Conservation (phyloP, 2,329 filamentous ascomycete genomes). For the Neurospora sp. region DNA sequence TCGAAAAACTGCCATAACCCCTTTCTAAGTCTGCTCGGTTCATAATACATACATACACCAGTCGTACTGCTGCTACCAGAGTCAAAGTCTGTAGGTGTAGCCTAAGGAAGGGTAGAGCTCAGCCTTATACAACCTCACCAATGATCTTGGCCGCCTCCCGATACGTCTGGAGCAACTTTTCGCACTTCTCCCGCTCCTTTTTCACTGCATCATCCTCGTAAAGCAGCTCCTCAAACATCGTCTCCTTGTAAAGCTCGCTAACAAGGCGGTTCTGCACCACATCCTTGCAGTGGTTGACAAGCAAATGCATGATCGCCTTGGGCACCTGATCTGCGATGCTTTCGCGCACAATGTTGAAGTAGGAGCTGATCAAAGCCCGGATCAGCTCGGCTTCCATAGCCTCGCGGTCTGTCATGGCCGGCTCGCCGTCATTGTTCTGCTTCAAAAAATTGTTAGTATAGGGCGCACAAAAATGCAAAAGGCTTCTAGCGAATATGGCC, state of each 20-base stretch:
- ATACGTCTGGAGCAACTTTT: conserved; percentile 90
- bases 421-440: conserved; percentile 57
- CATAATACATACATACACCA: neutral
- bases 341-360: conserved; percentile 98
- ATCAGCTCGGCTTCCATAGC: conserved; percentile 97
- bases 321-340: conserved; percentile 98
- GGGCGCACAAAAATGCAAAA: conserved; percentile 12
- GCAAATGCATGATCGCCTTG: conserved; percentile 96
- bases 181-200: conserved; percentile 96
- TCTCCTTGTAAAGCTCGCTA: conserved; percentile 88
- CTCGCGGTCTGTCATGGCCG: conserved; percentile 87
- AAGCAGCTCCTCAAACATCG: conserved; percentile 80
- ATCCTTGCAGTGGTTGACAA: conserved; percentile 97
- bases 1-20: neutral
- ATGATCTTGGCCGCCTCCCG: conserved; percentile 98
- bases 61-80: neutral
- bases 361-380: conserved; percentile 88
- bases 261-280: conserved; percentile 95
- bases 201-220: conserved; percentile 98
- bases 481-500: neutral
- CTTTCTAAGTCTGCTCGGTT: neutral
- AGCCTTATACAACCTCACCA: conserved; percentile 71
- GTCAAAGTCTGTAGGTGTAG: neutral
- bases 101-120: neutral
- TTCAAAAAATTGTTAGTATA: conserved; percentile 1